Conservation (phyloP, 2,329 filamentous ascomycete species). For the Endothia cerciana region DNA sequence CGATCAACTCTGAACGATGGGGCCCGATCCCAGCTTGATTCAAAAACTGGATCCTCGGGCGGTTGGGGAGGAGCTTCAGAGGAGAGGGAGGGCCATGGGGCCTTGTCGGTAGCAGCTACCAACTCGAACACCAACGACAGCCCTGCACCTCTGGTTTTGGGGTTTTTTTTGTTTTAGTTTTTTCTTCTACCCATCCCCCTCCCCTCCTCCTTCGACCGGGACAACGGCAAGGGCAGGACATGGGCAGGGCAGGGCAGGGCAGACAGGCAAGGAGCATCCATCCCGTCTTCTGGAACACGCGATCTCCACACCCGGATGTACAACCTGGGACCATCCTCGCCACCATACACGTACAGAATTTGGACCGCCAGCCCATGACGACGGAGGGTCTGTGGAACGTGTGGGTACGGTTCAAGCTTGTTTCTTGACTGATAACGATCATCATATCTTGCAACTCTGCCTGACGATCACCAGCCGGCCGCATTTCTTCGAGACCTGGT, state of each 20-base stretch:
- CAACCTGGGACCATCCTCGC: neutral
- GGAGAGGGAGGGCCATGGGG: neutral
- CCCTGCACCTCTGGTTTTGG: too few relatives aligned
- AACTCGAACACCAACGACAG: neutral
- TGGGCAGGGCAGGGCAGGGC: neutral
- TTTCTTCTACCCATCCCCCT: too few relatives aligned
- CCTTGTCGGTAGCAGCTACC: neutral
- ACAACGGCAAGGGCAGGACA: neutral
- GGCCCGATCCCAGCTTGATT: constrained; percentile 5
- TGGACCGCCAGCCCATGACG: neutral
- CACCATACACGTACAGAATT: neutral
- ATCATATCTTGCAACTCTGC: neutral
- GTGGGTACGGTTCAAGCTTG: constrained; percentile 6
- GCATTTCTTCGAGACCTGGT: neutral
- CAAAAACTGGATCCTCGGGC: neutral
- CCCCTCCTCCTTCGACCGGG: neutral
- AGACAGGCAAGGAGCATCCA: constrained; percentile 7
- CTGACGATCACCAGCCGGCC: neutral
- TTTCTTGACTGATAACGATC: constrained; percentile 9
- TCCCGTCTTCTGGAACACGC: constrained; percentile 1
- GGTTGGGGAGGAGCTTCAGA: neutral
- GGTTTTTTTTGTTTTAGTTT: neutral
- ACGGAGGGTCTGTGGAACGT: neutral
- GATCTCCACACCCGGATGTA: neutral
- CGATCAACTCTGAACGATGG: constrained; percentile 9